A percentile compares a stretch with the other conserved stretches of the same genome.
phyloP scores from a whole-genome alignment of 257 asterid genomes.

The Capsicum rhomboideum region DNA sequence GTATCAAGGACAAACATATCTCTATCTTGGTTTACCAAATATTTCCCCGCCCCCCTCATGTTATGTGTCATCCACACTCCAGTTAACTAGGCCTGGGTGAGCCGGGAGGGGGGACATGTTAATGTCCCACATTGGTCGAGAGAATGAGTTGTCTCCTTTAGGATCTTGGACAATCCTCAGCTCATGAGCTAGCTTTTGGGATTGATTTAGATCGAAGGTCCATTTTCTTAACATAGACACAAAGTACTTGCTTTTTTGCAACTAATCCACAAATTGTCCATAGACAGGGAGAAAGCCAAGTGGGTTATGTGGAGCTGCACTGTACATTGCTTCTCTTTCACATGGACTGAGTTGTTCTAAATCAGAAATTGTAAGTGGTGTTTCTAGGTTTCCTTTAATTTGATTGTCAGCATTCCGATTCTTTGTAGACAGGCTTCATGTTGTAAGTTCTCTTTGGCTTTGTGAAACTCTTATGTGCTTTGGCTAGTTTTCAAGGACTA shows the following conservation, averaged over 20 bases:
- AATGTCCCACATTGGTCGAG: background rate
- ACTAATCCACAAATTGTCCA: constrained; percentile 9
- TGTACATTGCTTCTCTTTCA: constrained; percentile 73
- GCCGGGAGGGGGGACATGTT: background rate
- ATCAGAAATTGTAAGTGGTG: constrained; percentile 62
- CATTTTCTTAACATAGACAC: background rate
- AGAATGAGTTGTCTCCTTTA: background rate
- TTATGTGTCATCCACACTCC: background rate
- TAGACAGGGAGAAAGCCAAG: constrained; percentile 98
- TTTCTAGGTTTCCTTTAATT: background rate
- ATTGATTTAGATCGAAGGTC: background rate
- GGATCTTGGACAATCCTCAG: background rate
- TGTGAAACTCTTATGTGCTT: background rate
- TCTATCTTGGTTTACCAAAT: background rate
- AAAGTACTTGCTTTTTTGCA: background rate
- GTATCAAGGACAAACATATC: background rate
- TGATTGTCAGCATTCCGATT: background rate
- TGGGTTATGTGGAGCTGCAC: constrained; percentile 94
- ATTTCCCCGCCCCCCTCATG: background rate
- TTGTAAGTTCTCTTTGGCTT: background rate
- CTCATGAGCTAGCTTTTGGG: background rate
- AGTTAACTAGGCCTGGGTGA: background rate
- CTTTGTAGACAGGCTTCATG: background rate
- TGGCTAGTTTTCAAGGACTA: background rate
- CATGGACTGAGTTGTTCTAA: constrained; percentile 61